Percentiles rank a stretch among this genome's conserved stretches.
Evolutionary conservation across 2,329 filamentous ascomycete genomes (phyloP).

Genomic region (Periconia sp.): DNA sequence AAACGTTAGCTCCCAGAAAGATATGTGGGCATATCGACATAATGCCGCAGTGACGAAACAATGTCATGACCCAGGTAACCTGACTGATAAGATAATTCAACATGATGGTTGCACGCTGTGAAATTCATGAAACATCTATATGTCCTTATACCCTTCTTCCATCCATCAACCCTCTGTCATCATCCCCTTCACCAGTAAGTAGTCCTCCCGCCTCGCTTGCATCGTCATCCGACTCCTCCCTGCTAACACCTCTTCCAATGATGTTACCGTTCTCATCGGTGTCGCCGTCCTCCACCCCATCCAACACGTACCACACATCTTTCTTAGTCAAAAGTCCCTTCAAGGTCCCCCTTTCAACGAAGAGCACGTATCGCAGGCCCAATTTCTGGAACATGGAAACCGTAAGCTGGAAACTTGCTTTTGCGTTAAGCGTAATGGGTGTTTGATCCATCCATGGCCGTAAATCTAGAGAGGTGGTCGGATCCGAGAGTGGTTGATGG

Average conservation of each 20-base stretch:
- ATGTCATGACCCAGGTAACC: too few species aligned
- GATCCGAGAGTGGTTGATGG: slow-evolving; percentile 75
- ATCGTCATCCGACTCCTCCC: slow-evolving; percentile 38
- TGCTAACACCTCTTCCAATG: slow-evolving; percentile 30
- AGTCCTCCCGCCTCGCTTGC: slow-evolving; percentile 45
- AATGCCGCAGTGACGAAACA: too few species aligned
- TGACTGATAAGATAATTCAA: too few species aligned
- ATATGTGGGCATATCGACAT: too few species aligned
- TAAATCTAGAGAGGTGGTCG: slow-evolving; percentile 77
- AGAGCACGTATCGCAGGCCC: slow-evolving; percentile 85
- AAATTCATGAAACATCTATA: neutral
- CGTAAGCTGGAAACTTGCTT: slow-evolving; percentile 77
- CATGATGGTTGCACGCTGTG: too few species aligned
- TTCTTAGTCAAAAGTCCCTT: slow-evolving; percentile 94
- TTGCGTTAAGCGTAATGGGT: slow-evolving; percentile 82
- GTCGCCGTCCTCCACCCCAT: slow-evolving; percentile 51
- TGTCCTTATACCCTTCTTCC: neutral
- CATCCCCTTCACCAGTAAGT: slow-evolving; percentile 20
- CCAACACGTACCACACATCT: slow-evolving; percentile 91
- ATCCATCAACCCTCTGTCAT: slow-evolving; percentile 2
- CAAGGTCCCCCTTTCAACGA: slow-evolving; percentile 77
- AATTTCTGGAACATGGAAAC: slow-evolving; percentile 94
- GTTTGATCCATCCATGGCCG: slow-evolving; percentile 99
- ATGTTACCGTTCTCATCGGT: slow-evolving; percentile 14
- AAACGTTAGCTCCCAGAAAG: too few species aligned